These are phyloP conservation scores for Iberis pinnata DNA, from an alignment of 345 rosid genomes.

Conservation along the genomic window DNA sequence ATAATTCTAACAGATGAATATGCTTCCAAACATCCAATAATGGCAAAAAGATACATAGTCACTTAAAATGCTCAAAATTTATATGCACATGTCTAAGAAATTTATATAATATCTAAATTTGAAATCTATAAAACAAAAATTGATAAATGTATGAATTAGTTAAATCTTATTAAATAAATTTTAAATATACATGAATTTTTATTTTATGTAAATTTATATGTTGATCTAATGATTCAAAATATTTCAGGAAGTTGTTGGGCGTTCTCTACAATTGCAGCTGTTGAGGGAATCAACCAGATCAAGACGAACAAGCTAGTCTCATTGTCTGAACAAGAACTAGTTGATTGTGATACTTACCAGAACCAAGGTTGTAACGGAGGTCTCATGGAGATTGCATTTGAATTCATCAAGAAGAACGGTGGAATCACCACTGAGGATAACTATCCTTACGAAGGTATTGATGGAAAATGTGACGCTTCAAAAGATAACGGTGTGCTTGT, in stretches of 20 bases:
- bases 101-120: background rate
- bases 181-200: too few species aligned
- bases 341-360: slow-evolving; percentile 53
- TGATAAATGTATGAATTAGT: background rate
- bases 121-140: background rate
- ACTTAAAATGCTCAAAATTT: background rate
- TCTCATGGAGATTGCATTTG: slow-evolving; percentile 55
- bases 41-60: too few species aligned
- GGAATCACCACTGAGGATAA: slow-evolving; percentile 42
- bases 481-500: slow-evolving; percentile 36
- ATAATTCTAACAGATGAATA: too few species aligned
- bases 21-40: too few species aligned
- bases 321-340: slow-evolving; percentile 59
- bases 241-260: slow-evolving; percentile 69
- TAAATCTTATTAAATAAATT: background rate
- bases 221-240: background rate
- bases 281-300: slow-evolving; percentile 58
- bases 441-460: slow-evolving; percentile 43
- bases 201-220: background rate
- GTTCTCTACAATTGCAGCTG: slow-evolving; percentile 55
- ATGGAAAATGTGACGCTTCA: slow-evolving; percentile 37
- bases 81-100: background rate
- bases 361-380: slow-evolving; percentile 68
- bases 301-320: slow-evolving; percentile 44
- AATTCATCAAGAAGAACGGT: slow-evolving; percentile 32